Conservation (phyloP, 2,329 filamentous ascomycete species). For the Scytalidium sp. region DNA sequence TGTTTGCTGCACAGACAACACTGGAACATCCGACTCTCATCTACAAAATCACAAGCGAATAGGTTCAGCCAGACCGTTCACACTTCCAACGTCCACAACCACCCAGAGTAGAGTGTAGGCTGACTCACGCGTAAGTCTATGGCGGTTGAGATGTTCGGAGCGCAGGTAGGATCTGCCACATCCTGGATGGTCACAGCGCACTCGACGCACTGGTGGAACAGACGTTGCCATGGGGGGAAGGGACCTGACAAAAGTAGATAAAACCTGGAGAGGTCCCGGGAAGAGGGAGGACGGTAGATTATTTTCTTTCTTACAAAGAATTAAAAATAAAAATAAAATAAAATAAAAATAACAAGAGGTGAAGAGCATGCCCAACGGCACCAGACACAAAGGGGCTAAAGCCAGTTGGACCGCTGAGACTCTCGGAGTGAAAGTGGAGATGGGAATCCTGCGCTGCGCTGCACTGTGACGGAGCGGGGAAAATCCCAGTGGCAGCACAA, state of each 20-base stretch:
- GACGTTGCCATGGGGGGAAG: neutral
- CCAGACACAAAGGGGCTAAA: too few species aligned
- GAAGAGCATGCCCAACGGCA: too few species aligned
- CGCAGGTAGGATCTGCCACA: slow-evolving; percentile 19
- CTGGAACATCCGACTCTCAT: slow-evolving; percentile 16
- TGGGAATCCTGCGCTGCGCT: too few species aligned
- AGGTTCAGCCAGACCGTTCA: neutral
- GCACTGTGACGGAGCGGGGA: too few species aligned
- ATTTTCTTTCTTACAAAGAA: too few species aligned
- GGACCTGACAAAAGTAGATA: neutral
- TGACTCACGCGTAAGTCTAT: slow-evolving; percentile 17
- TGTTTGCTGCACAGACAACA: slow-evolving; percentile 18
- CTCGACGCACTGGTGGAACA: slow-evolving; percentile 1
- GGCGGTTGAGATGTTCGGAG: slow-evolving; percentile 20
- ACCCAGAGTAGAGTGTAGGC: neutral
- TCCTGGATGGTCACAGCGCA: slow-evolving; percentile 14
- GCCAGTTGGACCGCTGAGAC: too few species aligned
- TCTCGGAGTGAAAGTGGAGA: too few species aligned
- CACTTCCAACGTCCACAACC: neutral
- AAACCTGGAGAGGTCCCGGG: too few species aligned
- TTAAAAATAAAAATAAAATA: too few species aligned
- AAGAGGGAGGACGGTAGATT: too few species aligned
- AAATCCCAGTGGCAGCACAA: too few species aligned
- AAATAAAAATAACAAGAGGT: too few species aligned
- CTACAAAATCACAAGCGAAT: slow-evolving; percentile 6